These are phyloP conservation scores for Hansfordia pulvinata DNA, from an alignment of 2,329 filamentous ascomycete species.

Conservation along the genomic window DNA sequence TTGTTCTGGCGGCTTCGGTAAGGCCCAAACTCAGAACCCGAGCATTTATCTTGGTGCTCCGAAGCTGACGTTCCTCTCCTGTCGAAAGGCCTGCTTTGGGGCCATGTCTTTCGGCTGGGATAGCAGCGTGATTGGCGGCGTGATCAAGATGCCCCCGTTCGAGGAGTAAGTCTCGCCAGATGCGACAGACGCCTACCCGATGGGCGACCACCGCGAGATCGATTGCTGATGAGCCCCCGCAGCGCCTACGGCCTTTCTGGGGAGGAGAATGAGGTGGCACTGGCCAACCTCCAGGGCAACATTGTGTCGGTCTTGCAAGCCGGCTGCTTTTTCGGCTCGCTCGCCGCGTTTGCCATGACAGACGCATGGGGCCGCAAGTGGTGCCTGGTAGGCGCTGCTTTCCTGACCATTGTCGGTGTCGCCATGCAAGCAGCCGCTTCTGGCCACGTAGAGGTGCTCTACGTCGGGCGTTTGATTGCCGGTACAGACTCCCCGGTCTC, in stretches of 20 bases:
- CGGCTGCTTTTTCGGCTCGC: constrained; percentile 24
- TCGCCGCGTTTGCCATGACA: constrained; percentile 33
- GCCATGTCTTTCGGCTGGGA: constrained; percentile 46
- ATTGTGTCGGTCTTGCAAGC: constrained; percentile 45
- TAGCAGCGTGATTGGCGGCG: constrained; percentile 54
- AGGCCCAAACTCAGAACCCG: constrained; percentile 6
- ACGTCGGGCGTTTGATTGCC: constrained; percentile 44
- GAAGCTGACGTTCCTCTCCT: constrained; percentile 3
- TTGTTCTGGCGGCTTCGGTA: constrained; percentile 46
- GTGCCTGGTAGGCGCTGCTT: constrained; percentile 37
- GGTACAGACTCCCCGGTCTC: constrained; percentile 9
- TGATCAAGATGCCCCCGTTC: constrained; percentile 46
- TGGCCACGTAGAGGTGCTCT: constrained; percentile 45
- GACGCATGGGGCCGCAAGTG: constrained; percentile 39
- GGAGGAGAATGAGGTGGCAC: constrained; percentile 22
- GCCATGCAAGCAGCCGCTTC: constrained; percentile 45
- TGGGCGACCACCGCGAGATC: no score
- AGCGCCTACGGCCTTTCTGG: constrained; percentile 38
- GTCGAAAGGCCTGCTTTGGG: constrained; percentile 24
- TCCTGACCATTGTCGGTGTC: constrained; percentile 42
- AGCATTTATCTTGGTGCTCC: constrained; percentile 5
- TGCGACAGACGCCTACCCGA: no score
- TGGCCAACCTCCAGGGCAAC: constrained; percentile 45
- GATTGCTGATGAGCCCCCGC: no score
- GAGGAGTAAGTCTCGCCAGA: constrained; percentile 25